A percentile compares a stretch with the other conserved stretches of the same genome.
These are phyloP conservation scores for Lasiodiplodia citricola DNA, from an alignment of 2,329 filamentous ascomycete species.

Conservation along the genomic window DNA sequence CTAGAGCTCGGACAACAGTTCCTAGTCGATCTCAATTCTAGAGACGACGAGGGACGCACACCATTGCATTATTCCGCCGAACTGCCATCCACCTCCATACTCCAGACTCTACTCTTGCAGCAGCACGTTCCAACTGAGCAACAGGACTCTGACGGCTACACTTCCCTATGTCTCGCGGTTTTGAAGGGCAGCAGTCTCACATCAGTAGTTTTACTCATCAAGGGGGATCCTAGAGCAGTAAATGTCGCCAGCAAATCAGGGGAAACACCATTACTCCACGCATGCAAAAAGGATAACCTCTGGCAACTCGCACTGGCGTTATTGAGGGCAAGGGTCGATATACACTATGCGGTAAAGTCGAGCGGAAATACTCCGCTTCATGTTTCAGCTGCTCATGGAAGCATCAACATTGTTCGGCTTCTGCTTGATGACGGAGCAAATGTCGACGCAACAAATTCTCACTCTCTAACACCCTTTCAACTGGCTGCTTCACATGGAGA, in stretches of 20 bases:
- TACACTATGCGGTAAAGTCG: too few relatives aligned
- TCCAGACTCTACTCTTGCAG: background rate
- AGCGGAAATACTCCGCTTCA: background rate
- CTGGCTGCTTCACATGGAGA: background rate
- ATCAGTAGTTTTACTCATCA: background rate
- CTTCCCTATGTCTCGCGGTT: background rate
- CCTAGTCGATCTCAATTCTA: accelerated
- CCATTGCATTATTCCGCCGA: background rate
- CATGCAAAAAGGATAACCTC: too few relatives aligned
- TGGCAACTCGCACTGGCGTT: too few relatives aligned
- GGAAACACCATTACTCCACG: too few relatives aligned
- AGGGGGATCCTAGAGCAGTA: too few relatives aligned
- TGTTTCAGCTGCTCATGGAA: background rate
- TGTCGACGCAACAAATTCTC: background rate
- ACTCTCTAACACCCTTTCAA: background rate
- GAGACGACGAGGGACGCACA: background rate
- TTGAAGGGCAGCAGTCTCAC: background rate
- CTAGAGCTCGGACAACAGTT: background rate
- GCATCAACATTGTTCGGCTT: background rate
- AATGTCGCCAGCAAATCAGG: too few relatives aligned
- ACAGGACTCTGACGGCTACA: background rate
- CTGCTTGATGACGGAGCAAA: background rate
- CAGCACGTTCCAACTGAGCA: background rate
- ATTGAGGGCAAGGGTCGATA: too few relatives aligned
- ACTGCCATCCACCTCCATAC: background rate